Evolutionary conservation across 2,329 filamentous ascomycete species (phyloP).

Genomic region (Pseudonectria buxi): DNA sequence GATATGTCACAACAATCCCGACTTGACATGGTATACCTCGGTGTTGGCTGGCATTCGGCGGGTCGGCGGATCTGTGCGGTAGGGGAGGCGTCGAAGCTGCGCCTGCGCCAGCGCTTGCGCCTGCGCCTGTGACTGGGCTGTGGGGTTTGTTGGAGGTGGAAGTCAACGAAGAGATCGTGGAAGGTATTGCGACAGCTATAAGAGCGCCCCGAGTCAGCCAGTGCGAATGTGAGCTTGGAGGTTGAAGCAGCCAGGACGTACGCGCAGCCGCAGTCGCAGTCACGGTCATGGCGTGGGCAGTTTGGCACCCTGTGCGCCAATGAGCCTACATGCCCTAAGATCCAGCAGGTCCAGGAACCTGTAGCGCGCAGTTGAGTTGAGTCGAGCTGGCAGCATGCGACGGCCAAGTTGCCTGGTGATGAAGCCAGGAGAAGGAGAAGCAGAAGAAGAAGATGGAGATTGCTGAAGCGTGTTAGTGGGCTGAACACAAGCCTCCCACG

Average conservation of each 20-base stretch:
- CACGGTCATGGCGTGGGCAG: conserved; percentile 20
- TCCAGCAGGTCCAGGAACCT: conserved; percentile 4
- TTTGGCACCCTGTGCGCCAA: conserved; percentile 13
- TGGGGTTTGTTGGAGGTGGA: background rate
- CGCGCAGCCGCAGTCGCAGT: conserved; percentile 19
- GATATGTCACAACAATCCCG: background rate
- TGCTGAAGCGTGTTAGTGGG: no score
- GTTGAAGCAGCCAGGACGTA: conserved; percentile 14
- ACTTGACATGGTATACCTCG: no score
- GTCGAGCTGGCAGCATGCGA: conserved; percentile 7
- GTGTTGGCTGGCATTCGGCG: no score
- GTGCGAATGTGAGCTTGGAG: conserved; percentile 5
- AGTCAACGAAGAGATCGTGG: background rate
- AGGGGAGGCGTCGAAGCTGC: conserved; percentile 1
- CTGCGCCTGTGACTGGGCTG: no score
- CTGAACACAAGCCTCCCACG: no score
- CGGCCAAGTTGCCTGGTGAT: no score
- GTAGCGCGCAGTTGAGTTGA: background rate
- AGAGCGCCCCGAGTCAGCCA: no score
- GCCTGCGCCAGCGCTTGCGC: no score
- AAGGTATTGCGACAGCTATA: no score
- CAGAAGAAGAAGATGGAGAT: no score
- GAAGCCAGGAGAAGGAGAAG: no score
- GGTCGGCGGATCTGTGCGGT: conserved; percentile 3
- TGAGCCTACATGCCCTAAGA: conserved; percentile 11